Percentiles rank a stretch among this genome's conserved stretches.
Conservation (phyloP, 2,329 filamentous ascomycete genomes). For the Aureobasidium musti region DNA sequence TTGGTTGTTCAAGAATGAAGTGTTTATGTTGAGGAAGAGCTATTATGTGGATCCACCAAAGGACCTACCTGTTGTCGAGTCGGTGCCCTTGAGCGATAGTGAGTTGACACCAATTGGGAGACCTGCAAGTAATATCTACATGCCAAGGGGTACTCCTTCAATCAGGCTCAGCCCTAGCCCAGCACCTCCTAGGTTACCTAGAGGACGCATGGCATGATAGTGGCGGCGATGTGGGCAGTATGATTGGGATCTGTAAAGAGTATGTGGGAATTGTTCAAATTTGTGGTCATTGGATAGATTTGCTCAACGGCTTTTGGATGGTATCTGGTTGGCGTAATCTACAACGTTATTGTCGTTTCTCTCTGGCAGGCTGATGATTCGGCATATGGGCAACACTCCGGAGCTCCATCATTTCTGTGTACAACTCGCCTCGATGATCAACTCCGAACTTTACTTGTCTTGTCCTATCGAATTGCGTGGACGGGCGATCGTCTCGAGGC, state of each 20-base stretch:
- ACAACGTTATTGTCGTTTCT: not conserved
- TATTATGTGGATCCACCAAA: constrained; percentile 27
- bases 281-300: not conserved
- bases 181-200: constrained; percentile 18
- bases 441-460: not conserved
- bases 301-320: not conserved
- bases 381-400: not conserved
- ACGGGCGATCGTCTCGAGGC: not conserved
- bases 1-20: constrained; percentile 26
- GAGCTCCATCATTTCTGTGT: not conserved
- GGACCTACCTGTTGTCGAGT: constrained; percentile 14
- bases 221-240: not conserved
- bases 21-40: constrained; percentile 27
- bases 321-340: not conserved
- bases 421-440: not conserved
- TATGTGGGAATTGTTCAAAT: not conserved
- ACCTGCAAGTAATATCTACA: not conserved
- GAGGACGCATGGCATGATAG: constrained; percentile 18
- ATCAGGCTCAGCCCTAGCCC: constrained; percentile 1
- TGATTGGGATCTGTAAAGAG: not conserved
- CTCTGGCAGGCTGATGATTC: not conserved
- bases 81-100: constrained; percentile 2
- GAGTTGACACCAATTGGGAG: constrained; percentile 25
- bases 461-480: not conserved
- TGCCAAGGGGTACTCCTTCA: not conserved